Conservation (phyloP, 2,329 filamentous ascomycete species). For the Diaporthe destruens region DNA sequence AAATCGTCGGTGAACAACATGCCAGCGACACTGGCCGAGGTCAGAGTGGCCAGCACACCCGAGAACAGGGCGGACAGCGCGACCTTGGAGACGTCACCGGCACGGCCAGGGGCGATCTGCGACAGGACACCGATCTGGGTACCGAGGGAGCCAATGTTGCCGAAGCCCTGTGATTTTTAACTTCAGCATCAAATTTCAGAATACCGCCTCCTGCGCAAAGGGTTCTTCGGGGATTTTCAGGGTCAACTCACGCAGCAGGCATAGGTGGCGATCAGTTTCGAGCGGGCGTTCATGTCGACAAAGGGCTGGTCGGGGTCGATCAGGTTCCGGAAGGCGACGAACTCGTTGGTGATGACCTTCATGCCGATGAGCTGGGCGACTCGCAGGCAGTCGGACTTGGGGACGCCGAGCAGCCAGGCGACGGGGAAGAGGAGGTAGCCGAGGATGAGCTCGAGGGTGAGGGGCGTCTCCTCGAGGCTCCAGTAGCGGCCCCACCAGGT, state of each 20-base stretch:
- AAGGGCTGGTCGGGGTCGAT: conserved; percentile 63
- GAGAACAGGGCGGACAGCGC: conserved; percentile 83
- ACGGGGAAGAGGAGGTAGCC: conserved; percentile 84
- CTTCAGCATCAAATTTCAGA: neutral
- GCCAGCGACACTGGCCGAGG: conserved; percentile 81
- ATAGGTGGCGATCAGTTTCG: conserved; percentile 86
- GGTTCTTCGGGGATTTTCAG: conserved; percentile 48
- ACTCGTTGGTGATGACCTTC: conserved; percentile 91
- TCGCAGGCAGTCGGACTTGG: conserved; percentile 71
- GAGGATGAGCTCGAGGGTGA: conserved; percentile 81
- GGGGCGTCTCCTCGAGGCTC: conserved; percentile 75
- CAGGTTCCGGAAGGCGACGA: conserved; percentile 75
- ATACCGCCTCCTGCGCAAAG: too few relatives aligned
- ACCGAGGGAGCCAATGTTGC: conserved; percentile 88
- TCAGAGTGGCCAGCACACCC: conserved; percentile 83
- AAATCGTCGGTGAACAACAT: conserved; percentile 72
- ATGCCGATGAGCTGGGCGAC: conserved; percentile 82
- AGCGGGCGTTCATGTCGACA: conserved; percentile 73
- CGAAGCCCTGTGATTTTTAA: conserved; percentile 66
- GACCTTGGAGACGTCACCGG: conserved; percentile 80
- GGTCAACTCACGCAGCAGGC: conserved; percentile 72
- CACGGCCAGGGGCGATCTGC: conserved; percentile 81
- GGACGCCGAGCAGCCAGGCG: conserved; percentile 85
- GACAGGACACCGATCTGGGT: conserved; percentile 91
- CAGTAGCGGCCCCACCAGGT: conserved; percentile 88